Conservation (phyloP, 768 basidiomycete species). For the Suillus fuscotomentosus region DNA sequence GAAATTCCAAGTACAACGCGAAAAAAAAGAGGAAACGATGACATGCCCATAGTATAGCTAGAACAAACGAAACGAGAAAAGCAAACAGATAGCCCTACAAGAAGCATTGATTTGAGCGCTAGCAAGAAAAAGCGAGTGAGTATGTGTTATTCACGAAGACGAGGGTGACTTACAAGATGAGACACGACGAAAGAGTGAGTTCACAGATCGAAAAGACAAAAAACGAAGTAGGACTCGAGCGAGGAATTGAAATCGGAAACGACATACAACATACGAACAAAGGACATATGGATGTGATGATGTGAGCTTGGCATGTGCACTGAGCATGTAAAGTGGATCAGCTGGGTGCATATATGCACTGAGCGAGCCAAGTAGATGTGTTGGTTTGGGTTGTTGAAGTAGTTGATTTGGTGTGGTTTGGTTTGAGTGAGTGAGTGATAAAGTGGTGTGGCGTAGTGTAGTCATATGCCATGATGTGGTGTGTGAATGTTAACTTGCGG, state of each 20-base stretch:
- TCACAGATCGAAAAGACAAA: not conserved
- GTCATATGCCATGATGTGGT: constrained; percentile 3
- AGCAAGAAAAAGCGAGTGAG: not conserved
- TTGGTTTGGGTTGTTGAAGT: not conserved
- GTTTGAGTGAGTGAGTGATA: not conserved
- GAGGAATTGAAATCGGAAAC: not conserved
- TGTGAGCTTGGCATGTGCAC: not conserved
- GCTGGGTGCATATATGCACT: not conserved
- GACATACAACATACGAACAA: not conserved
- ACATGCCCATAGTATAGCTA: not conserved
- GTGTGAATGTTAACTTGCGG: not conserved
- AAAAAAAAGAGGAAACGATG: not conserved
- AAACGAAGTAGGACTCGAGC: not conserved
- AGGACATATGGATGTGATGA: not conserved
- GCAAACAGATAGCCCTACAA: constrained; percentile 5
- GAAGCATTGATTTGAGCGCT: not conserved
- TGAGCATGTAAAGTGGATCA: not conserved
- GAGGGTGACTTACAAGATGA: not conserved
- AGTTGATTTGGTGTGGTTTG: not conserved
- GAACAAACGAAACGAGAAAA: constrained; percentile 1
- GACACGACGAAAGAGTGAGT: not conserved
- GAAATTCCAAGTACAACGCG: not conserved
- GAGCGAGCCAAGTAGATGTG: not conserved
- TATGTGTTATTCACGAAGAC: not conserved
- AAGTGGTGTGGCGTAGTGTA: not conserved